phyloP scores from a whole-genome alignment of 352 stramenopile genomes.

The Phytophthora hybrid region DNA sequence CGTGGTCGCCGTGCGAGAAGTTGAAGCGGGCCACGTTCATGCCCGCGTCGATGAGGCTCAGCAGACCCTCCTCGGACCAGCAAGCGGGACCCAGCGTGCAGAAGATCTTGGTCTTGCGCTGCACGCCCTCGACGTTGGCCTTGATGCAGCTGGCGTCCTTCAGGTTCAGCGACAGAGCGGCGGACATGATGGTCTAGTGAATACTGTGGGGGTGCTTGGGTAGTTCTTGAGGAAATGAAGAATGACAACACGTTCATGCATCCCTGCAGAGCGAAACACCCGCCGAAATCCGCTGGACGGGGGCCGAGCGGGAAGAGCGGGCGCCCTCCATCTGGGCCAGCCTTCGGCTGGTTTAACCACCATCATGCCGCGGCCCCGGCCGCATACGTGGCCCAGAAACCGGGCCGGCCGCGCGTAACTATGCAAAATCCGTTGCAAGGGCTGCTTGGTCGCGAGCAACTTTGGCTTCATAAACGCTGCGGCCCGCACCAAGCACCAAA shows the following conservation, averaged over 20 bases:
- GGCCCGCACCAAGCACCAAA: not conserved
- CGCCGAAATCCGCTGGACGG: slow-evolving; percentile 33
- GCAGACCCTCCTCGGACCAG: slow-evolving; percentile 94
- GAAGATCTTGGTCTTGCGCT: slow-evolving; percentile 87
- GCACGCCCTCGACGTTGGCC: slow-evolving; percentile 34
- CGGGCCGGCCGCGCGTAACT: slow-evolving; percentile 16
- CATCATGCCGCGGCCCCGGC: slow-evolving; percentile 3
- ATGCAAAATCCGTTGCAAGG: slow-evolving; percentile 28
- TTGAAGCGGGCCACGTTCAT: slow-evolving; percentile 96
- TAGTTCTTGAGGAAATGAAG: slow-evolving; percentile 33
- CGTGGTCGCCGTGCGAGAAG: too few species aligned
- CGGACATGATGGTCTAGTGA: slow-evolving; percentile 80
- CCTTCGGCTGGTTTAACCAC: slow-evolving; percentile 33
- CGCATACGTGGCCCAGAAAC: slow-evolving; percentile 7
- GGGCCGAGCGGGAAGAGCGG: slow-evolving; percentile 21
- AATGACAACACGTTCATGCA: slow-evolving; percentile 25
- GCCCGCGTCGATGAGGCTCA: slow-evolving; percentile 82
- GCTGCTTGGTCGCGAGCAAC: slow-evolving; percentile 15
- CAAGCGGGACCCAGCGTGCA: slow-evolving; percentile 88
- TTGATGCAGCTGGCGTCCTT: slow-evolving; percentile 25
- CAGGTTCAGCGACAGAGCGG: slow-evolving; percentile 22
- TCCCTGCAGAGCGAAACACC: not conserved
- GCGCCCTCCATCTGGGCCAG: slow-evolving; percentile 16
- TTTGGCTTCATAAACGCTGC: not conserved
- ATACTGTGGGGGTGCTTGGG: slow-evolving; percentile 46